Evolutionary conservation across 2,329 filamentous ascomycete genomes (phyloP), one percentile per base, ranked within the genome.

Genomic region (Dryadomyces quercus-mongolicae): DNA sequence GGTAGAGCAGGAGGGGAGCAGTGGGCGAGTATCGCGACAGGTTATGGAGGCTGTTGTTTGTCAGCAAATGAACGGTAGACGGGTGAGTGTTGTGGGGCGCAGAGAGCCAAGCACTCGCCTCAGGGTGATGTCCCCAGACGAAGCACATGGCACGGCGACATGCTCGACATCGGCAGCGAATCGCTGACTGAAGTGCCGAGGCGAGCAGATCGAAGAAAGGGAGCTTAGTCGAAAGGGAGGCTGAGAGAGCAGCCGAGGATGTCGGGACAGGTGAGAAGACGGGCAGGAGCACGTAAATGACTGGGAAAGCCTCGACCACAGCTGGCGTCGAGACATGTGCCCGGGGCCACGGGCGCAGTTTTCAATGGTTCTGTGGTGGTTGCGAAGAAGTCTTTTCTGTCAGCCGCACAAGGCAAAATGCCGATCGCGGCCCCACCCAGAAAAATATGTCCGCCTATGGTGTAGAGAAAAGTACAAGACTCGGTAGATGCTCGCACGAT

Each of bases 1-100:
- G 65, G 62, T 82, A 76, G 45, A 84, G 65, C 15, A 82, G 63
- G 45, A 84, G 62, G 1, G 79, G 74, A 1, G 67, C 64, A 13
- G 66, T 62, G 0, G 68, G 63, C 12, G 65, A 60, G 18, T 71
- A 62, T 4, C 68, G 62, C 13, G 57, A 54, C 22, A 75, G 55
- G 57, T 81, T 77, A 61, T 78, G 70, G 49, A 82, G 68, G 60
- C 77, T 80, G 55, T 6, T 1, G 16, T 6, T 16, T 7, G 22
- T 43, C 10, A 12, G 34, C 21, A 13, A 25, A 20, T 8, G 5
- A 2, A 12, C 4, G 13, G 20, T 21, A 16, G n/a, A 15, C 5
- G 15, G n/a, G 20, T n/a, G n/a, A n/a, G n/a, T n/a, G n/a, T n/a
- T n/a, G n/a, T n/a, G n/a, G n/a, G n/a, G n/a, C n/a, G n/a, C 49